Conservation (phyloP, 2,329 filamentous ascomycete genomes). For the Aspergillus luchuensis region DNA sequence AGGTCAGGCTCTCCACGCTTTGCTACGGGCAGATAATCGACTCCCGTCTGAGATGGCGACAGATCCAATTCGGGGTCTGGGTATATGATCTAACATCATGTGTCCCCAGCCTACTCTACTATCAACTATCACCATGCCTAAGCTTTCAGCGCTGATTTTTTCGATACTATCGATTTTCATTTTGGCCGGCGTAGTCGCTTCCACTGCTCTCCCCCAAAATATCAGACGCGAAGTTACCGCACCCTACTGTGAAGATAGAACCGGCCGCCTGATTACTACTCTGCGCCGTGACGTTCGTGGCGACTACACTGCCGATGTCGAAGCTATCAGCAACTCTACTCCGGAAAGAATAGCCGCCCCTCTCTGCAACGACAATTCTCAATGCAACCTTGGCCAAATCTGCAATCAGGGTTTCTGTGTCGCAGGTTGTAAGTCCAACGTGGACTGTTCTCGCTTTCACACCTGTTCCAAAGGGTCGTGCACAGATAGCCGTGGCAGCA, state of each 20-base stretch:
- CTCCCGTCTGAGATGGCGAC: not conserved
- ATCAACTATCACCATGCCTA: constrained; percentile 3
- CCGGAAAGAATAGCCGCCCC: not conserved
- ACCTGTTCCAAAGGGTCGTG: constrained; percentile 3
- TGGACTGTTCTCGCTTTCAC: constrained; percentile 11
- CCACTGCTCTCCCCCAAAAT: not conserved
- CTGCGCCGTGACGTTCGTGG: not conserved
- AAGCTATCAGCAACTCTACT: not conserved
- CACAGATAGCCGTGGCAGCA: not conserved
- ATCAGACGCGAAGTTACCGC: not conserved
- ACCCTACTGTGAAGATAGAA: not conserved
- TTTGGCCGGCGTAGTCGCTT: not conserved
- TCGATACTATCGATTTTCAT: constrained; percentile 1
- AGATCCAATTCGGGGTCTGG: not conserved
- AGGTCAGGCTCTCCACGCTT: not conserved
- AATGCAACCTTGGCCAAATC: constrained; percentile 10
- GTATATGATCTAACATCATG: not conserved
- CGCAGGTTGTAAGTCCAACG: constrained; percentile 3
- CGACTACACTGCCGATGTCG: not conserved
- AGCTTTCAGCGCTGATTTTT: not conserved
- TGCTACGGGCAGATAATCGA: not conserved
- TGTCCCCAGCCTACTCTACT: not conserved
- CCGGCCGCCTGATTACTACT: not conserved
- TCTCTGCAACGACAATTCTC: not conserved
- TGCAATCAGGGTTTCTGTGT: constrained; percentile 6